Base-by-base conservation (phyloP, 2,329 filamentous ascomycete species). In the Cytospora mali region DNA sequence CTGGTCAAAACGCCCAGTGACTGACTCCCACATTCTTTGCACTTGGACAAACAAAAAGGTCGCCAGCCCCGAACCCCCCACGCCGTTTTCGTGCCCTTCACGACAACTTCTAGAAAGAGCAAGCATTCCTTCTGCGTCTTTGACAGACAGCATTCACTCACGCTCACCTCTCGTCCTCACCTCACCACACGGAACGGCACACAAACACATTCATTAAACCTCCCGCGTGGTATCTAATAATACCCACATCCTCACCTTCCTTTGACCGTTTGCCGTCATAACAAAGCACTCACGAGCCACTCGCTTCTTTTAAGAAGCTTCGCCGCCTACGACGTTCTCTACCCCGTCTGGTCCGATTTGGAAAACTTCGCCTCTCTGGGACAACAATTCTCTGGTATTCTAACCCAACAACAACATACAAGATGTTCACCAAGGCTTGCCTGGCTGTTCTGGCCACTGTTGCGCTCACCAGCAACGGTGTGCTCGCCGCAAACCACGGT, bases 81-180 rank as follows among this genome's bases (percentile, higher is more conserved):
- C 56, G 61, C 50, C 25, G 39, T 50, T 58, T 52, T 27, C 55
- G 50, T 27, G 35, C 39, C 35, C n/a, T n/a, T n/a, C n/a, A n/a
- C 58, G 50, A 48, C 58, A 35, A 42, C 39, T 48, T 21, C 35
- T n/a, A 48, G 27, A 31, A 46, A 51, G 39, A 59, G 31, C 54
- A 46, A 58, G 29, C 58, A 46, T 39, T 55, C 56, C 28, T 58
- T 75, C 71, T 73, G 78, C 75, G 77, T 82, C 81, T 83, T 83
- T 82, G 80, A 83, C 69, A 83, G 81, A 82, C 75, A 66, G 75
- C 76, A 31, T 60, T 58, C 46, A 49, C 63, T 64, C 64, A 27
- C 53, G 53, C 55, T 42, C 46, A 56, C 55, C 42, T 53, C 27
- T 27, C n/a, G 25, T 29, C 39, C n/a, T 14, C 18, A 25, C 35